Percentiles rank a stretch among this genome's conserved stretches.
These are phyloP conservation scores for Russula sp. DNA, from an alignment of 768 basidiomycete species.

Conservation along the genomic window DNA sequence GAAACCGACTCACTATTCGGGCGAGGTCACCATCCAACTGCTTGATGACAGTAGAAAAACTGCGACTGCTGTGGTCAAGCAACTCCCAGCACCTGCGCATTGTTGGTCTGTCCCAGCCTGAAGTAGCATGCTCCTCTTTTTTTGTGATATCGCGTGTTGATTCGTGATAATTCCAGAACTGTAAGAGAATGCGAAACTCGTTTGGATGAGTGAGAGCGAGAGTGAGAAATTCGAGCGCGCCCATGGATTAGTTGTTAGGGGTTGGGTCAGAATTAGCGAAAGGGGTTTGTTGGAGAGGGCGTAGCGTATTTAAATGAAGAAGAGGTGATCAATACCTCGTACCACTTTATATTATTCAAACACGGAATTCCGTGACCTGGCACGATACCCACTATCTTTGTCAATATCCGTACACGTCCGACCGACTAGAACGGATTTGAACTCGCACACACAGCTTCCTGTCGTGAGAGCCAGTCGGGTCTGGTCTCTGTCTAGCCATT, in stretches of 20 bases:
- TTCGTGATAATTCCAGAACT: slow-evolving; percentile 80
- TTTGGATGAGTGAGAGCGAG: slow-evolving; percentile 71
- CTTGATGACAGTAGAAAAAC: slow-evolving; percentile 91
- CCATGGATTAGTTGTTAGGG: slow-evolving; percentile 36
- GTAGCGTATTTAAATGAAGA: background rate
- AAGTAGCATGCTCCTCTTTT: slow-evolving; percentile 63
- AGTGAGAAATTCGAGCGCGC: slow-evolving; percentile 51
- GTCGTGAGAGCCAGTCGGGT: too few species aligned
- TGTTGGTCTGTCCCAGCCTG: slow-evolving; percentile 78
- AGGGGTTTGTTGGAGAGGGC: background rate
- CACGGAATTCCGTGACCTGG: too few species aligned
- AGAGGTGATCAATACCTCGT: background rate
- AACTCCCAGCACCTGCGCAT: slow-evolving; percentile 92
- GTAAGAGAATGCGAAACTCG: slow-evolving; percentile 78
- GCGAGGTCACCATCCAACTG: slow-evolving; percentile 94
- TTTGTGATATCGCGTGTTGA: slow-evolving; percentile 76
- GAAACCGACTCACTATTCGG: slow-evolving; percentile 60
- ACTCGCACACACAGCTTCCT: too few species aligned
- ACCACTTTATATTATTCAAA: slow-evolving; percentile 10
- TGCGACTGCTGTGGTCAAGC: slow-evolving; percentile 82
- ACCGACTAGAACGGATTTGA: too few species aligned
- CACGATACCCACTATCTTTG: too few species aligned
- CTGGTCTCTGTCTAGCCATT: too few species aligned
- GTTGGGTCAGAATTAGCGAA: background rate
- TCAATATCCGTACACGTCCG: too few species aligned